Evolutionary conservation across 345 rosid species (phyloP).

Genomic region (Sonneratia caseolaris): DNA sequence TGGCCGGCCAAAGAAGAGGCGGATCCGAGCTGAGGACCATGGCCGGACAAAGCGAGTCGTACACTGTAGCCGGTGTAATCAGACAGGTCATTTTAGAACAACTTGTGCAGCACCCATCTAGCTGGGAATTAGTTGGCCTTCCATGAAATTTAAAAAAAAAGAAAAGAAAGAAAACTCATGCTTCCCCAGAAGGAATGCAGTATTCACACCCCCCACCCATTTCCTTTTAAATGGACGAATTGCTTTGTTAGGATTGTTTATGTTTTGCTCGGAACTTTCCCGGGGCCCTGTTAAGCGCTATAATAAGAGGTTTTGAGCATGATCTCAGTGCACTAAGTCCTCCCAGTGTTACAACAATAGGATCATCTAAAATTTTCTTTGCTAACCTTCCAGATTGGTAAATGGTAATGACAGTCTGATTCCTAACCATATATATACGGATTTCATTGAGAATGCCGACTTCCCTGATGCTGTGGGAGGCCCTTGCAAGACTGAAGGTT

Average conservation of each 20-base stretch:
- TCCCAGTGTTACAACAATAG: background rate
- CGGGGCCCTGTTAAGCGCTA: background rate
- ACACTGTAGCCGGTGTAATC: conserved; percentile 98
- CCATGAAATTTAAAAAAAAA: too few relatives aligned
- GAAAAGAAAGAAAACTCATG: too few relatives aligned
- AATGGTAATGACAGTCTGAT: background rate
- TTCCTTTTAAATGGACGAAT: background rate
- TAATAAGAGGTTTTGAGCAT: background rate
- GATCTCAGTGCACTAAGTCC: background rate
- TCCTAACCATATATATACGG: background rate
- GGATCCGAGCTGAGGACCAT: conserved; percentile 85
- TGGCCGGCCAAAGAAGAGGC: conserved; percentile 88
- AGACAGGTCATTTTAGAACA: conserved; percentile 96
- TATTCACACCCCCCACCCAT: background rate
- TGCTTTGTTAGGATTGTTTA: background rate
- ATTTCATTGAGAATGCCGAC: background rate
- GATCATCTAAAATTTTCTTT: background rate
- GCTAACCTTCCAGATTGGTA: background rate
- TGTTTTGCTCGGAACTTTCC: background rate
- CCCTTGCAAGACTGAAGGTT: background rate
- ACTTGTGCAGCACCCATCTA: conserved; percentile 61
- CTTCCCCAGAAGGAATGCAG: background rate
- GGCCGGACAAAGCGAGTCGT: conserved; percentile 88
- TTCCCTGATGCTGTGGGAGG: background rate
- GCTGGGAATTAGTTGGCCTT: background rate